Conservation (phyloP, 2,329 filamentous ascomycete genomes). For the Venturia carpophila region DNA sequence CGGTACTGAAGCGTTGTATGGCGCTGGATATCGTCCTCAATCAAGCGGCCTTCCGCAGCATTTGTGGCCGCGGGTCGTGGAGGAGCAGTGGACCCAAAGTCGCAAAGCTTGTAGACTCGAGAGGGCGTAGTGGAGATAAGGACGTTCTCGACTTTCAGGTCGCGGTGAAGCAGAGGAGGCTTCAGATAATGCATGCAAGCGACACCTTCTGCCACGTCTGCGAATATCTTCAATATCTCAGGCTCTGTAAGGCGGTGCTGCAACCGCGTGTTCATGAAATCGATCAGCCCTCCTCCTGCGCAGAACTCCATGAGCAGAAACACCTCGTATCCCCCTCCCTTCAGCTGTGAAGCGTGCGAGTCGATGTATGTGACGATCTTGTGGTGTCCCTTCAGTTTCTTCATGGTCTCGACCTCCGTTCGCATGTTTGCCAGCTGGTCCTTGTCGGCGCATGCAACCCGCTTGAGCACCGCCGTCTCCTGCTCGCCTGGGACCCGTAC, state of each 20-base stretch:
- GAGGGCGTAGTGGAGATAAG: slow-evolving; percentile 67
- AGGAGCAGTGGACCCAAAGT: slow-evolving; percentile 87
- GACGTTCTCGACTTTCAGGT: slow-evolving; percentile 97
- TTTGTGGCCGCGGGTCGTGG: slow-evolving; percentile 79
- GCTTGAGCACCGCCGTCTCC: slow-evolving; percentile 79
- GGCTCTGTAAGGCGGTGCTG: slow-evolving; percentile 96
- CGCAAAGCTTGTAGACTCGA: slow-evolving; percentile 87
- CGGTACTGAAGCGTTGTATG: slow-evolving; percentile 97
- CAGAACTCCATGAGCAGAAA: slow-evolving; percentile 98
- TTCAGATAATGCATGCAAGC: slow-evolving; percentile 99
- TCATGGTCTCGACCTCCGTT: slow-evolving; percentile 99
- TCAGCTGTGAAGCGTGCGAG: slow-evolving; percentile 90
- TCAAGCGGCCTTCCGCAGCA: slow-evolving; percentile 77
- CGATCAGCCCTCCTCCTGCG: slow-evolving; percentile 87
- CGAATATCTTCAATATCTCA: slow-evolving; percentile 95
- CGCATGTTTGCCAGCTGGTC: slow-evolving; percentile 91
- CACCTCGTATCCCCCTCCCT: slow-evolving; percentile 91
- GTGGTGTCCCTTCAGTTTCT: slow-evolving; percentile 92
- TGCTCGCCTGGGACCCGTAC: slow-evolving; percentile 72
- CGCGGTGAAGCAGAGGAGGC: slow-evolving; percentile 82
- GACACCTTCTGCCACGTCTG: slow-evolving; percentile 89
- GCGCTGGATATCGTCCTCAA: slow-evolving; percentile 94
- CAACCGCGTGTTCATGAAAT: slow-evolving; percentile 98
- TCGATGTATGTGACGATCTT: slow-evolving; percentile 98
- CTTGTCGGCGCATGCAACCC: slow-evolving; percentile 94